phyloP scores from a whole-genome alignment of 495 filamentous ascomycete genomes.

The Parathielavia hyrcaniae region DNA sequence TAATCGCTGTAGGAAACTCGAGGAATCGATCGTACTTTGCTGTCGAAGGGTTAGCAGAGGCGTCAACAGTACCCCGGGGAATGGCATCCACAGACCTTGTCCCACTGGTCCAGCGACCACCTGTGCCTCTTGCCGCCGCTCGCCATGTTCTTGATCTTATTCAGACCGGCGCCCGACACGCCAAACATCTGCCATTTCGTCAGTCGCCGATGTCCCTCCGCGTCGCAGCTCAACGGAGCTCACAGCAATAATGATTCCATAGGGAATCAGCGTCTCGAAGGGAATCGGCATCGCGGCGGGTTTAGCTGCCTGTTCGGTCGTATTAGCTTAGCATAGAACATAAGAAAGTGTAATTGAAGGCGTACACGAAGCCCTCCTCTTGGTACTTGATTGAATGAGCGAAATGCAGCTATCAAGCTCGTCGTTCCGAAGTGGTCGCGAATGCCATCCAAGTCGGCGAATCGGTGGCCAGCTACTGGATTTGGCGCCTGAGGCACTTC shows the following conservation, averaged over 20 bases:
- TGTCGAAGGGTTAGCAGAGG: conserved; percentile 39
- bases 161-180: conserved; percentile 68
- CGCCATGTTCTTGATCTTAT: conserved; percentile 64
- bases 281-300: conserved; percentile 75
- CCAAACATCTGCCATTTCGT: conserved; percentile 72
- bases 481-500: conserved; percentile 19
- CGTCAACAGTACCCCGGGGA: not conserved
- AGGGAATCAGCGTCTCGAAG: conserved; percentile 92
- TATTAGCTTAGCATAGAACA: conserved; percentile 5
- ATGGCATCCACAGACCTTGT: conserved; percentile 64
- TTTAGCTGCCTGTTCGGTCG: conserved; percentile 23
- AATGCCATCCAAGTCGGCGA: conserved; percentile 19
- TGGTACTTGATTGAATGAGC: conserved; percentile 8
- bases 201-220: conserved; percentile 24
- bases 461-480: conserved; percentile 11
- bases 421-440: conserved; percentile 1
- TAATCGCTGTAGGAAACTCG: not conserved
- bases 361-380: conserved; percentile 26
- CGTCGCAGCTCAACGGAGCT: conserved; percentile 35
- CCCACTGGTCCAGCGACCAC: conserved; percentile 86
- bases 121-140: conserved; percentile 85
- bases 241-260: conserved; percentile 83
- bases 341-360: not conserved
- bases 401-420: conserved; percentile 20
- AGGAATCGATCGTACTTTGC: conserved; percentile 60